These are phyloP conservation scores for Fraxinus pennsylvanica DNA, from an alignment of 257 asterid genomes.

Conservation along the genomic window DNA sequence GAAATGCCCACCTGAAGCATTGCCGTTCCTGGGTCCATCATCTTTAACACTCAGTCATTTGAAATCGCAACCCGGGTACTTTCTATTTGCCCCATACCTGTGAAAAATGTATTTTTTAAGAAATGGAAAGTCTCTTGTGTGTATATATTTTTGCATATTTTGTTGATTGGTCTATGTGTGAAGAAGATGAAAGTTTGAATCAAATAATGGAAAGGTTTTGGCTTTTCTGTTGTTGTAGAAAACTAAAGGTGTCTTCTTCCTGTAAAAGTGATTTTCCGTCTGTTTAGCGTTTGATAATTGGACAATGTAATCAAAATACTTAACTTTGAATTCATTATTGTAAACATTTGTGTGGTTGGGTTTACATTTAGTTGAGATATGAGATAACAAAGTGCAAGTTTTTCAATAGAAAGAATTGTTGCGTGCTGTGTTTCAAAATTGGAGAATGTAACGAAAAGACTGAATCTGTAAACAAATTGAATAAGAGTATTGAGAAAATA, in stretches of 20 bases:
- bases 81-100: not conserved
- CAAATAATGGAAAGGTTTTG: not conserved
- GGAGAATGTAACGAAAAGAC: not conserved
- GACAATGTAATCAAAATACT: not conserved
- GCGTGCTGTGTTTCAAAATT: not conserved
- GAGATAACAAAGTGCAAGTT: not conserved
- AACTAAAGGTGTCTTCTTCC: not conserved
- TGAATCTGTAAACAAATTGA: no score
- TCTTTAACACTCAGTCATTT: constrained; percentile 72
- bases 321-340: not conserved
- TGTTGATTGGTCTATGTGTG: not conserved
- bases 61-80: constrained; percentile 89
- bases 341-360: not conserved
- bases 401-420: no score
- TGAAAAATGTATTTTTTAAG: not conserved
- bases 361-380: not conserved
- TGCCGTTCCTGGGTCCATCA: constrained; percentile 83
- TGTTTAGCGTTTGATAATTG: constrained; percentile 1
- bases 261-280: not conserved
- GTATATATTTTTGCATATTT: not conserved
- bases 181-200: not conserved
- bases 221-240: not conserved
- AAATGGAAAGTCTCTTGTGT: not conserved
- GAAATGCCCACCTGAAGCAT: constrained; percentile 63
- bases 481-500: not conserved